phyloP scores from a whole-genome alignment of 345 rosid genomes.

The Raphanus raphanistrum region DNA sequence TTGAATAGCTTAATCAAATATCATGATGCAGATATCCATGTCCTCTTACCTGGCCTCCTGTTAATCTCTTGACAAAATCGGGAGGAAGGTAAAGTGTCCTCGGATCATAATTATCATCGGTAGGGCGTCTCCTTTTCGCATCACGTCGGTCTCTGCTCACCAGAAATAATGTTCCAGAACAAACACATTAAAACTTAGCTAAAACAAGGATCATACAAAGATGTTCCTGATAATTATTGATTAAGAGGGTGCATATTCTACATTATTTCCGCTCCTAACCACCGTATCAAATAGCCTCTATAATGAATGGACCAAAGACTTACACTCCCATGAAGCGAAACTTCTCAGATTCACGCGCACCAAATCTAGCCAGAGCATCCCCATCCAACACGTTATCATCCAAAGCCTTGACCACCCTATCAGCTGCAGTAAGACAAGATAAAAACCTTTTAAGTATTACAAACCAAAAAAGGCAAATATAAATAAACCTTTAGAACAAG shows the following conservation, averaged over 20 bases:
- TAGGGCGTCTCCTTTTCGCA: slow-evolving; percentile 70
- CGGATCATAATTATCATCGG: slow-evolving; percentile 72
- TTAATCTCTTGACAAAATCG: slow-evolving; percentile 67
- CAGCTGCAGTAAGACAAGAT: slow-evolving; percentile 46
- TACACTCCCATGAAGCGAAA: slow-evolving; percentile 74
- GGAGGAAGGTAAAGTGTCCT: slow-evolving; percentile 88
- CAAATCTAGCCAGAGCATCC: slow-evolving; percentile 67
- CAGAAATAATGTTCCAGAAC: slow-evolving; percentile 20
- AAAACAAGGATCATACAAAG: neutral
- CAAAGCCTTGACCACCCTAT: slow-evolving; percentile 43
- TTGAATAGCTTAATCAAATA: slow-evolving; percentile 16
- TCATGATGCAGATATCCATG: slow-evolving; percentile 12
- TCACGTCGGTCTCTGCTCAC: slow-evolving; percentile 63
- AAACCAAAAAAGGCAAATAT: neutral
- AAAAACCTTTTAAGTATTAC: slow-evolving; percentile 9
- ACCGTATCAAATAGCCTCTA: slow-evolving; percentile 8
- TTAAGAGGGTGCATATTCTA: neutral
- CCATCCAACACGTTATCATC: slow-evolving; percentile 44
- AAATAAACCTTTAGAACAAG: neutral
- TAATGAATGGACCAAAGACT: slow-evolving; percentile 41
- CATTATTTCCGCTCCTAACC: slow-evolving; percentile 14
- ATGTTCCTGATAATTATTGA: too few relatives aligned
- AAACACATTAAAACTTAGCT: slow-evolving; percentile 1
- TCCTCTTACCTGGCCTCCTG: slow-evolving; percentile 81
- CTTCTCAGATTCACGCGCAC: slow-evolving; percentile 73